Percentiles rank a stretch among this genome's conserved stretches.
phyloP scores from a whole-genome alignment of 345 rosid species.

The Erucastrum elatum region DNA sequence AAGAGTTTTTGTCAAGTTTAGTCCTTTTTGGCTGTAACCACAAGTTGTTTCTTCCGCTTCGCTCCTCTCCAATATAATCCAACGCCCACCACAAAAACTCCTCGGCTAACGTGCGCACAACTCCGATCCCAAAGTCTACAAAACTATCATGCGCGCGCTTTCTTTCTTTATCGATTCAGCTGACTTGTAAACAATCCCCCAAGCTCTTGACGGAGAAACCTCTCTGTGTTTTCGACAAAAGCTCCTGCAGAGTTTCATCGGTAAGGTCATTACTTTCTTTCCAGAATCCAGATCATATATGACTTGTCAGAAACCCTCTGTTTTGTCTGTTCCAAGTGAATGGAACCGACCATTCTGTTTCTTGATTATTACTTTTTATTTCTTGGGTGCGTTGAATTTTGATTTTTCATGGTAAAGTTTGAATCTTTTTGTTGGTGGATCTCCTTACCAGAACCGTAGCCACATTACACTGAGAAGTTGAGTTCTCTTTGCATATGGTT shows the following conservation, averaged over 20 bases:
- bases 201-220: conserved; percentile 29
- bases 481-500: not conserved
- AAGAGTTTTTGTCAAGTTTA: not conserved
- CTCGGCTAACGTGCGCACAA: conserved; percentile 28
- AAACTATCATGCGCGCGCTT: conserved; percentile 28
- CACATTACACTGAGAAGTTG: not conserved
- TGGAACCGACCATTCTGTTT: conserved; percentile 1
- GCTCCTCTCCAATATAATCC: conserved; percentile 19
- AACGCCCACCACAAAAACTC: conserved; percentile 28
- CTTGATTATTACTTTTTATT: not conserved
- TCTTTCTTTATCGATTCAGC: conserved; percentile 1
- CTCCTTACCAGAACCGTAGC: conserved; percentile 8
- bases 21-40: conserved; percentile 27
- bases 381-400: conserved; percentile 4
- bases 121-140: not conserved
- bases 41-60: not conserved
- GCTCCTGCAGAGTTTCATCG: not conserved
- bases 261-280: too few relatives aligned
- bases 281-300: conserved; percentile 22
- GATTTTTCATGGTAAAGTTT: conserved; percentile 19
- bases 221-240: not conserved
- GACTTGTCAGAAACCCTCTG: not conserved
- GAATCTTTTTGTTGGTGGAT: conserved; percentile 15
- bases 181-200: too few relatives aligned
- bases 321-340: conserved; percentile 28